phyloP scores from a whole-genome alignment of 169 alveolate species.

The Eimeria tenella region DNA sequence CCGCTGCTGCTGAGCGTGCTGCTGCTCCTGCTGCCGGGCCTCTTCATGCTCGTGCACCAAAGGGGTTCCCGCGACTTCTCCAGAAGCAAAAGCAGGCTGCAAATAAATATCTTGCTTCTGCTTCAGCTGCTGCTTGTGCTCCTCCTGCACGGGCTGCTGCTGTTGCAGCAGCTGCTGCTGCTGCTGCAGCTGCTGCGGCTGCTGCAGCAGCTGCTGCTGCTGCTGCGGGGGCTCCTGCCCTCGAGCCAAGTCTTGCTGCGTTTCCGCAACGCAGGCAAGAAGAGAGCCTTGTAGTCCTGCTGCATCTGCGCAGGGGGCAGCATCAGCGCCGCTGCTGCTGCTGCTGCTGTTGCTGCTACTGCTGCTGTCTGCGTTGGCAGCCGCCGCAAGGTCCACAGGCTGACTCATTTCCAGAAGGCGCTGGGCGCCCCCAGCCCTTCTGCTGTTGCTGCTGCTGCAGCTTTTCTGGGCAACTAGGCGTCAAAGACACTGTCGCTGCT shows the following conservation, averaged over 20 bases:
- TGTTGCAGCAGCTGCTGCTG: too few relatives aligned
- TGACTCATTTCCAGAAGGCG: constrained; percentile 3
- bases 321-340: not conserved
- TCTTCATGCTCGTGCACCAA: too few relatives aligned
- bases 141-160: too few relatives aligned
- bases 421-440: not conserved
- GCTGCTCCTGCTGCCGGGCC: too few relatives aligned
- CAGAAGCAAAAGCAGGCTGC: too few relatives aligned
- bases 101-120: too few relatives aligned
- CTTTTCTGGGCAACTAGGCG: not conserved
- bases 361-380: not conserved
- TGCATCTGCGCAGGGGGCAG: not conserved
- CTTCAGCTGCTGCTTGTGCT: too few relatives aligned
- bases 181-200: not conserved
- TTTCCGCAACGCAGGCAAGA: constrained; percentile 10
- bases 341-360: constrained; percentile 17
- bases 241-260: not conserved
- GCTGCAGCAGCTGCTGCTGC: constrained; percentile 33
- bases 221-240: not conserved
- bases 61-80: too few relatives aligned
- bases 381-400: not conserved
- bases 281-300: not conserved
- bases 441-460: constrained; percentile 9
- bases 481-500: not conserved
- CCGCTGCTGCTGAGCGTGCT: too few relatives aligned